A percentile compares a stretch with the other conserved stretches of the same genome.
Conservation (phyloP, 208 protist genomes). For the Novymonas esmeraldas region DNA sequence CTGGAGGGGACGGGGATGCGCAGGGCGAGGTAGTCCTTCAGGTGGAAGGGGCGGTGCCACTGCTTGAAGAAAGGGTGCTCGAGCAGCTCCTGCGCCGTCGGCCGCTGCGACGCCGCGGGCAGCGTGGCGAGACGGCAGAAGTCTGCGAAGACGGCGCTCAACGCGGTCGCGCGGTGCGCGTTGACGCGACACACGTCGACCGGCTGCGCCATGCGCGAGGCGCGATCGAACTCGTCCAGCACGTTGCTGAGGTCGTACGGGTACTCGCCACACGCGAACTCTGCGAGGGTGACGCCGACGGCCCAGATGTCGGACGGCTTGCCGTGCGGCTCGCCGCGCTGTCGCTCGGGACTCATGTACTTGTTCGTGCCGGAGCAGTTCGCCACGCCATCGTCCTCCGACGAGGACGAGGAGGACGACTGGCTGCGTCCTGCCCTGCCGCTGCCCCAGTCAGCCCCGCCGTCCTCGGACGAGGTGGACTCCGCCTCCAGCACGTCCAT, state of each 20-base stretch:
- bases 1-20: slow-evolving; percentile 56
- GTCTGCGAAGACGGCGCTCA: slow-evolving; percentile 67
- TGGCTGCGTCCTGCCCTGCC: neutral
- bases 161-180: slow-evolving; percentile 33
- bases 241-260: slow-evolving; percentile 66
- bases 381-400: slow-evolving; percentile 3
- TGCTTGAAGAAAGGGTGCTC: slow-evolving; percentile 90
- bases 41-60: slow-evolving; percentile 73
- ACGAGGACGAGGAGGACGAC: slow-evolving; percentile 18
- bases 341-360: slow-evolving; percentile 92
- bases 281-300: slow-evolving; percentile 85
- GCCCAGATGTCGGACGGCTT: slow-evolving; percentile 89
- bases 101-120: slow-evolving; percentile 57
- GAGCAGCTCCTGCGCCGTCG: slow-evolving; percentile 79
- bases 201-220: slow-evolving; percentile 46
- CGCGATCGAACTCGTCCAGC: slow-evolving; percentile 74
- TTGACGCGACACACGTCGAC: slow-evolving; percentile 48
- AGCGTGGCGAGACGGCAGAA: slow-evolving; percentile 74
- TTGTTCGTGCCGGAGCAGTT: slow-evolving; percentile 84
- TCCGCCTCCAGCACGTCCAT: slow-evolving; percentile 33
- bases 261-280: slow-evolving; percentile 86
- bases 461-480: slow-evolving; percentile 21
- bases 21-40: slow-evolving; percentile 68
- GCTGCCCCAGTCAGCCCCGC: neutral
- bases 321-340: slow-evolving; percentile 77